Evolutionary conservation across 1,139 yeast species (phyloP), one percentile per base, ranked within the genome.

Genomic region (Saccharomyces pastorianus): DNA sequence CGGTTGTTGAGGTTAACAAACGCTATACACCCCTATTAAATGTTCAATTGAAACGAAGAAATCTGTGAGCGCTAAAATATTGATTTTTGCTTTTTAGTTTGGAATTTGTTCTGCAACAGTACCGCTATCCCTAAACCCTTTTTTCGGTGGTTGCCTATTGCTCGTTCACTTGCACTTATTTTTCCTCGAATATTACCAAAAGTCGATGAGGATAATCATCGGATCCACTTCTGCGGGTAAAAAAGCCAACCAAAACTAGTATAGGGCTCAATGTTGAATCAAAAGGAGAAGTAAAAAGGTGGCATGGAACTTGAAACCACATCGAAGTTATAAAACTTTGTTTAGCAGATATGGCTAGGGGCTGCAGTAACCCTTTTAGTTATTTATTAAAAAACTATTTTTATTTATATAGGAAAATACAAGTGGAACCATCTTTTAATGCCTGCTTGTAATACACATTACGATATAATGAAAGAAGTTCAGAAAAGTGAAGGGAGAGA

Each of bases 61-160:
- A 53, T 25, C 52, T 56, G 41, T 46, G 46, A 28, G 56, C 48
- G 13, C 28, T n/a, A 13, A 13, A 28, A 26, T n/a, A 27, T 0
- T 6, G 38, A 20, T 49, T 31, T 20, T 25, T 32, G 29, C 38
- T 11, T 32, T 13, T 13, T 13, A 2, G n/a, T n/a, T 32, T 13
- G 38, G 38, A 5, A 32, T 32, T 32, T n/a, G 38, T 2, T 32
- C 7, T 13, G n/a, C 38, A 1, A 1, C 20, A 32, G 14, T 32
- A 13, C 14, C 34, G 4, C 0, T 13, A 32, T 32, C 38, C 38
- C 38, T 32, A 5, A 13, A 32, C 38, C 38, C 38, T 32, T 32
- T 32, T 32, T 5, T 32, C 14, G 38, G 0, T 32, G 34, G 14
- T 14, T 28, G 41, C 29, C 25, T 20, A 25, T 26, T n/a, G 26